Evolutionary conservation across 2,329 filamentous ascomycete genomes (phyloP), one percentile per base, ranked within the genome.

Genomic region (Aschersonia sp.): DNA sequence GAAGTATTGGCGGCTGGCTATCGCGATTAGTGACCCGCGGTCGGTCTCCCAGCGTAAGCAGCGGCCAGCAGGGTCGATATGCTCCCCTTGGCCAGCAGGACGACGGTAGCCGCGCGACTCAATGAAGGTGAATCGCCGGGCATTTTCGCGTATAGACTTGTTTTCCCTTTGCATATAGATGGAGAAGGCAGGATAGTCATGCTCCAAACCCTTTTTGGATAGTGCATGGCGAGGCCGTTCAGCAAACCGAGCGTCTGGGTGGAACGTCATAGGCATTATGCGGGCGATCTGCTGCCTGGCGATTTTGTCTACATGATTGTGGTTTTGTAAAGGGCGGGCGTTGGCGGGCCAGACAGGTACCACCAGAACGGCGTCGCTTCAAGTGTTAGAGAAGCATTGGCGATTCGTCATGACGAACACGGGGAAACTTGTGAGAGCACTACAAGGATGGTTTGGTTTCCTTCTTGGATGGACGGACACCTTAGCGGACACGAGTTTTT

Each of bases 1-100:
- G 67, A 49, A 62, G 70, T 48, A 64, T 77, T 37, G 67, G 71
- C 30, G 72, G 72, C 7, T 79, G 74, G 74, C 52, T 70, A 6
- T 67, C 65, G 4, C 58, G 66, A 46, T 62, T 69, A 10, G 65
- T 67, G 6, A 58, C 62, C 14, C 61, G 65, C 32, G 65, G 64
- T 47, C 61, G 66, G 31, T 62, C 64, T 5, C 60, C 62, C 43
- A 66, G 65, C 52, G 52, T 56, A 14, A 60, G 61, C 47, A 68
- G 66, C 44, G 59, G 63, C 9, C 47, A 61, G 37, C 65, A 67
- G 52, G 66, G 65, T n/a, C 62, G 63, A 39, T 69, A 69, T 55
- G 58, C 65, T 41, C 67, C 66, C 5, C 52, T 70, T 42, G 66
- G 64, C 22, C 67, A 70, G 49, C 60, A 63, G 46, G 66, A 69